Conservation (phyloP, 2,329 filamentous ascomycete species). For the Ceratocystis ficicola region DNA sequence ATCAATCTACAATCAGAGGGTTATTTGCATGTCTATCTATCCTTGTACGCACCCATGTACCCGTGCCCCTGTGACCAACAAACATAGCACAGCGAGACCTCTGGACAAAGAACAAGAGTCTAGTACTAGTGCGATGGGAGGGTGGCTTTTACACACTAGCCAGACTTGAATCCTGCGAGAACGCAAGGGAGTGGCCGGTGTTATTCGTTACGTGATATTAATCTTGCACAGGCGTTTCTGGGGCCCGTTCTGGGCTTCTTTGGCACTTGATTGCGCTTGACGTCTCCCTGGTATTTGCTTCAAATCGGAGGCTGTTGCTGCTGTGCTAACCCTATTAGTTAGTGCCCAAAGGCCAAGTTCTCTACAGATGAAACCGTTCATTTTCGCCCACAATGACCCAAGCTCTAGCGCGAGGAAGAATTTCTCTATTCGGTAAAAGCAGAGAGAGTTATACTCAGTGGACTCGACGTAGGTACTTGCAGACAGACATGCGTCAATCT, state of each 20-base stretch:
- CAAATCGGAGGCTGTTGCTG: no score
- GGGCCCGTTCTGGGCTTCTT: not conserved
- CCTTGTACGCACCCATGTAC: not conserved
- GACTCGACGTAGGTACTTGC: no score
- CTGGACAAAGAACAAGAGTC: not conserved
- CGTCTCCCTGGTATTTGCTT: not conserved
- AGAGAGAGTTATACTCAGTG: no score
- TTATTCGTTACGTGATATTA: slow-evolving; percentile 6
- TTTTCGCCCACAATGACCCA: no score
- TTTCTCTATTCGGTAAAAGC: no score
- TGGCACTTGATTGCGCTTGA: not conserved
- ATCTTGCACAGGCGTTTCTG: not conserved
- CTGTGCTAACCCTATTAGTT: no score
- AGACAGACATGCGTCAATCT: no score
- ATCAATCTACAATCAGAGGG: not conserved
- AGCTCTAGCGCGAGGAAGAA: no score
- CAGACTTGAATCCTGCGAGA: not conserved
- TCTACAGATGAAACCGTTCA: no score
- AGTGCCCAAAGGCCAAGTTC: no score
- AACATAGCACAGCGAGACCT: not conserved
- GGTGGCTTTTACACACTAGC: not conserved
- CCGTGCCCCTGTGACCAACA: not conserved
- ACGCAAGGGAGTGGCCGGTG: not conserved
- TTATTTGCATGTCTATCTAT: not conserved
- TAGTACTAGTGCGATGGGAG: not conserved